Base-by-base conservation (phyloP, 1,139 yeast species). In the Hyphopichia buzzinii region DNA sequence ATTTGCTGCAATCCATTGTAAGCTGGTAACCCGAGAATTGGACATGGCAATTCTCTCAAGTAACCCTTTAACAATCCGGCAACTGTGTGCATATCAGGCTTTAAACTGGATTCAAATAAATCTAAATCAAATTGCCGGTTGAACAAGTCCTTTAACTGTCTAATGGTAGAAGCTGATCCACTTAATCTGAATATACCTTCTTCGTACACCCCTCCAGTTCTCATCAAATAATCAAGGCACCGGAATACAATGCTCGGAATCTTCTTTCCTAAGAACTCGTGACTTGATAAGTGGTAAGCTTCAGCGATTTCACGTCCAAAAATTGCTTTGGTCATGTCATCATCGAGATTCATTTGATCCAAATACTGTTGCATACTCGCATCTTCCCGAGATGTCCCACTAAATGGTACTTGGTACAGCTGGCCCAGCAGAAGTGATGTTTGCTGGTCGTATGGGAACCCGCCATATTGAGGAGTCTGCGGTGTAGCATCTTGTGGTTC, bases 131-230 rank as follows among this genome's bases (percentile, higher is more conserved):
- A 76, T 12, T 75, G 69, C 17, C 50, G 57, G 50, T 80, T 81
- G 58, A 89, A 92, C 33, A 67, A 70, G 29, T 81, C 87, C 50
- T 85, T 87, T 32, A 92, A 70, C 28, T 72, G 76, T 39, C 86
- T 76, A 17, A 92, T 87, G 33, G 83, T 73, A 0, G 90, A 76
- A 37, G 92, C 86, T 24, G 96, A 85, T 2, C 98, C 98, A 58
- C 94, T 87, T 39, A 90, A 67, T 44, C 98, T 71, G 64, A 92
- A 92, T 2, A 92, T 77, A 3, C 98, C 98, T 54, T 90, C 96
- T 57, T 88, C 95, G 44, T 77, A 77, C 14, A 84, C 68, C 0
- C 95, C 96, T 8, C 85, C 81, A 16, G 82, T 75, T 33, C 69
- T 73, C 37, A 76, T 72, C 34, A 92, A 67, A 48, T 74, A 84